phyloP scores from a whole-genome alignment of 2,329 filamentous ascomycete genomes.

The Decorospora gaudefroyi region DNA sequence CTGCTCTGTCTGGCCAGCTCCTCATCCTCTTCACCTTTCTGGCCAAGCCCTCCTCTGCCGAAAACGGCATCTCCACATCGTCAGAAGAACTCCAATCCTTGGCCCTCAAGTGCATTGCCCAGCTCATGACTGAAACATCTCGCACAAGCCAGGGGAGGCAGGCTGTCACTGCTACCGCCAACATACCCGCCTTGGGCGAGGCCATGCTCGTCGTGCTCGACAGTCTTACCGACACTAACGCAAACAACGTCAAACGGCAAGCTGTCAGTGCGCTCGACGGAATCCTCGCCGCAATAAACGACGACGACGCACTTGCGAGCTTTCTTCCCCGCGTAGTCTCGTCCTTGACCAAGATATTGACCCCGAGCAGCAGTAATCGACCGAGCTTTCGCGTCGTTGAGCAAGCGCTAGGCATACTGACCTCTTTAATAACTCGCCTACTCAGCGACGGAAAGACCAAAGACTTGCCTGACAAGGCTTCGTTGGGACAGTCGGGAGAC shows the following conservation, averaged over 20 bases:
- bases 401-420: slow-evolving; percentile 63
- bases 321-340: slow-evolving; percentile 91
- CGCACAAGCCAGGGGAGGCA: slow-evolving; percentile 55
- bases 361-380: slow-evolving; percentile 66
- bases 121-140: slow-evolving; percentile 65
- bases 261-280: slow-evolving; percentile 68
- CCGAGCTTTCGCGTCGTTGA: slow-evolving; percentile 67
- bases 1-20: slow-evolving; percentile 78
- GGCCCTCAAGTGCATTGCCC: slow-evolving; percentile 70
- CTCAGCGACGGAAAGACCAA: slow-evolving; percentile 53
- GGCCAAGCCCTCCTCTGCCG: slow-evolving; percentile 69
- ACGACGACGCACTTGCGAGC: slow-evolving; percentile 75
- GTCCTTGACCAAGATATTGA: slow-evolving; percentile 73
- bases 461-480: slow-evolving; percentile 26
- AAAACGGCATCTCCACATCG: slow-evolving; percentile 52
- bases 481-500: slow-evolving; percentile 15
- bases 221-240: slow-evolving; percentile 66
- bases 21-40: slow-evolving; percentile 83
- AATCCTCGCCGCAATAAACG: slow-evolving; percentile 67
- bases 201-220: slow-evolving; percentile 80
- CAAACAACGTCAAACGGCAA: slow-evolving; percentile 70
- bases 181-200: slow-evolving; percentile 80
- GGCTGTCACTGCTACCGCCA: slow-evolving; percentile 59
- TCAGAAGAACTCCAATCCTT: slow-evolving; percentile 76
- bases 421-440: slow-evolving; percentile 50